phyloP scores from a whole-genome alignment of 1,139 yeast species.

The Hyphopichia khmerensis region DNA sequence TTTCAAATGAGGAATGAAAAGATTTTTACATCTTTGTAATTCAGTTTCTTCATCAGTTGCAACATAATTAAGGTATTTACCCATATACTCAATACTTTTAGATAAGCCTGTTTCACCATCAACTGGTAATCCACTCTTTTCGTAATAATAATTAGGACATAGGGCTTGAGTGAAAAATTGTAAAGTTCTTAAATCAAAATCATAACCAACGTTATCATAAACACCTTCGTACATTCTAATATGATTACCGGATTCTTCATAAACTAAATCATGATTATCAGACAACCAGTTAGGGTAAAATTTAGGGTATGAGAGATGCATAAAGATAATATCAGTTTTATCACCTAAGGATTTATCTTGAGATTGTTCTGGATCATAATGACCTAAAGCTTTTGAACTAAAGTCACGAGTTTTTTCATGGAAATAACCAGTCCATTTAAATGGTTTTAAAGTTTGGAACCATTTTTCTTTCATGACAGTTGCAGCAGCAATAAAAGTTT shows the following conservation, averaged over 20 bases:
- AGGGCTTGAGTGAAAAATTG: conserved; percentile 39
- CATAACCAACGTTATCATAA: conserved; percentile 46
- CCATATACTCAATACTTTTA: conserved; percentile 31
- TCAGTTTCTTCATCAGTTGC: conserved; percentile 21
- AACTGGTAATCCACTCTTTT: conserved; percentile 25
- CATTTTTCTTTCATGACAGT: conserved; percentile 47
- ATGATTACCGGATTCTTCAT: conserved; percentile 34
- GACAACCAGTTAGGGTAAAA: conserved; percentile 51
- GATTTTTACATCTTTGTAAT: conserved; percentile 31
- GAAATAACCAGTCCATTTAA: conserved; percentile 54
- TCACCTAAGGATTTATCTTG: conserved; percentile 9
- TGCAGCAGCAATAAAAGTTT: conserved; percentile 67
- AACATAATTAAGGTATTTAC: conserved; percentile 30
- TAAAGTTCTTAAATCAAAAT: conserved; percentile 47
- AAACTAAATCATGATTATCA: conserved; percentile 45
- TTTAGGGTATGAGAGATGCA: conserved; percentile 71
- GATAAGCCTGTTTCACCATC: conserved; percentile 22
- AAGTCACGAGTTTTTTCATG: conserved; percentile 34
- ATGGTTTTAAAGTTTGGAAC: conserved; percentile 52
- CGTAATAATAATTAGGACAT: conserved; percentile 35
- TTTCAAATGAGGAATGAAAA: conserved; percentile 39
- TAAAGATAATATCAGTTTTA: conserved; percentile 37
- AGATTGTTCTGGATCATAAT: conserved; percentile 51
- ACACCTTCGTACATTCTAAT: conserved; percentile 47
- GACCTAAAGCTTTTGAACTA: conserved; percentile 58